Evolutionary conservation across 441 rosid genomes (phyloP).

Genomic region (Croton laevigatus): DNA sequence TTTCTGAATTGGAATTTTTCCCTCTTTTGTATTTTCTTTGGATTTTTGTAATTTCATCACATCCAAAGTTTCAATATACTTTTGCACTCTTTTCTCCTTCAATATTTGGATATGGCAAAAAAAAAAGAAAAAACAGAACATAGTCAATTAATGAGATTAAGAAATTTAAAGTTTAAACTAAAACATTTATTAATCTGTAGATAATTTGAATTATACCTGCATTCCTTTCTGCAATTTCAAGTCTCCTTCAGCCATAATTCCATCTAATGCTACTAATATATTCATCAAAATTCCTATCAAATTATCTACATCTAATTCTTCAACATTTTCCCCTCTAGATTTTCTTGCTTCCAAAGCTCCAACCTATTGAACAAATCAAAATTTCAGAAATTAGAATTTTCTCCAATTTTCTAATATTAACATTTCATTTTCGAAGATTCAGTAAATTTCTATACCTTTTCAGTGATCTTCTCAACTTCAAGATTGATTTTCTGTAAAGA

Average conservation of each 20-base stretch:
- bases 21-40: constrained; percentile 17
- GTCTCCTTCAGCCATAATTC: constrained; percentile 62
- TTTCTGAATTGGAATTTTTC: constrained; percentile 16
- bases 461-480: constrained; percentile 67
- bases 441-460: constrained; percentile 36
- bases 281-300: constrained; percentile 73
- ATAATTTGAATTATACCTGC: constrained; percentile 46
- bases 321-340: constrained; percentile 61
- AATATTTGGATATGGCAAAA: background rate
- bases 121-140: background rate
- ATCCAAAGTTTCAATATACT: constrained; percentile 72
- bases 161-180: background rate
- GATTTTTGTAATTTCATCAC: constrained; percentile 64
- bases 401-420: background rate
- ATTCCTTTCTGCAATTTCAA: constrained; percentile 70
- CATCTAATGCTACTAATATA: constrained; percentile 77
- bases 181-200: background rate
- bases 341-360: constrained; percentile 53
- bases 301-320: constrained; percentile 54
- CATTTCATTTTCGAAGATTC: too few species aligned
- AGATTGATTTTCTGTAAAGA: constrained; percentile 65
- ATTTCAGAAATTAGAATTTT: background rate
- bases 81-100: constrained; percentile 84
- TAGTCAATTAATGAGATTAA: background rate
- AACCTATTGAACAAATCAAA: constrained; percentile 46